Percentiles rank a stretch among this genome's conserved stretches.
These are phyloP conservation scores for Vigna mungo DNA, from an alignment of 306 rosid genomes.

Conservation along the genomic window DNA sequence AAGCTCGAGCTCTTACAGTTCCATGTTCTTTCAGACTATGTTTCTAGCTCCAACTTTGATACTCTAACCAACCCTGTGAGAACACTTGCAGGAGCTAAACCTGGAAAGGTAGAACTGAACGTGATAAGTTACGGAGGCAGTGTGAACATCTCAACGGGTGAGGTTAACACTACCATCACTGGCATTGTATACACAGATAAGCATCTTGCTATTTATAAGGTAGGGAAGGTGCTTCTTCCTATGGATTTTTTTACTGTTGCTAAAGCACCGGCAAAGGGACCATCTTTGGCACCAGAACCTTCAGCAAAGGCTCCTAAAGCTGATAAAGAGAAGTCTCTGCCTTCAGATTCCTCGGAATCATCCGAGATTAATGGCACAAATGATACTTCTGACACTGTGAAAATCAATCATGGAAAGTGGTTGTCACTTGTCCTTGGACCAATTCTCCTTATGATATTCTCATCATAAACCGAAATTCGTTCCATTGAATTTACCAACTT, in stretches of 20 bases:
- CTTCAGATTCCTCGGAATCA: slow-evolving; percentile 4
- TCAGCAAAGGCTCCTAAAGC: slow-evolving; percentile 45
- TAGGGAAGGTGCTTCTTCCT: slow-evolving; percentile 65
- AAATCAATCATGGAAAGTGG: slow-evolving; percentile 31
- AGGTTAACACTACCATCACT: slow-evolving; percentile 60
- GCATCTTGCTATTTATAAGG: slow-evolving; percentile 69
- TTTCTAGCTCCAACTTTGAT: slow-evolving; percentile 64
- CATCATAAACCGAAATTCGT: not conserved
- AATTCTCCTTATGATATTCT: not conserved
- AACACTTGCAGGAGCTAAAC: slow-evolving; percentile 68
- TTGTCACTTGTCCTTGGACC: slow-evolving; percentile 41
- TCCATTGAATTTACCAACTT: too few relatives aligned
- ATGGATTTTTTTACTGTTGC: slow-evolving; percentile 55
- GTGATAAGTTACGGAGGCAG: slow-evolving; percentile 52
- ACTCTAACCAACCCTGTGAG: slow-evolving; percentile 67
- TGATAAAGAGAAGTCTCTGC: slow-evolving; percentile 38
- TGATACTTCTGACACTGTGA: slow-evolving; percentile 24
- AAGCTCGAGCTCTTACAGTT: slow-evolving; percentile 66
- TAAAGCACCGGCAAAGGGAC: slow-evolving; percentile 49
- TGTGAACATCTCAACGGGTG: slow-evolving; percentile 40
- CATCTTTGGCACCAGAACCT: slow-evolving; percentile 43
- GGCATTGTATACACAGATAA: slow-evolving; percentile 68
- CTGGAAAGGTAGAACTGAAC: slow-evolving; percentile 46
- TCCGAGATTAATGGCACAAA: slow-evolving; percentile 16
- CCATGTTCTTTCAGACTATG: slow-evolving; percentile 58